A percentile compares a stretch with the other conserved stretches of the same genome.
Conservation (phyloP, 805 yeast genomes). For the Yamadazyma ubonensis region DNA sequence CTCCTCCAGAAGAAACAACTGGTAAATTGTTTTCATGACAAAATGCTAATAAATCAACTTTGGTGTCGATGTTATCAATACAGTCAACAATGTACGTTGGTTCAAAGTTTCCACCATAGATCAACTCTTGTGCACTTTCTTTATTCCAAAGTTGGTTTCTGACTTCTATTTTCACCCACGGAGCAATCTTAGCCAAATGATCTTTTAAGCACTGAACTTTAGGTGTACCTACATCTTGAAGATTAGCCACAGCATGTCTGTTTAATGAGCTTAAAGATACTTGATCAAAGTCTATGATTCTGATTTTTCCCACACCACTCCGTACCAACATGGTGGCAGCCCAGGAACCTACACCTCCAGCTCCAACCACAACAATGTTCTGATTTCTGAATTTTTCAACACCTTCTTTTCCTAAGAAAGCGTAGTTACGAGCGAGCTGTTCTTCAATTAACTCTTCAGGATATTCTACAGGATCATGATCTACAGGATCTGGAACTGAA, state of each 20-base stretch:
- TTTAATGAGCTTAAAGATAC: slow-evolving; percentile 89
- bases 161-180: slow-evolving; percentile 89
- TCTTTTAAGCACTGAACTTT: slow-evolving; percentile 77
- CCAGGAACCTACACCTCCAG: slow-evolving; percentile 99
- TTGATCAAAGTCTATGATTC: slow-evolving; percentile 93
- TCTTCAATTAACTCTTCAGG: slow-evolving; percentile 77
- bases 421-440: slow-evolving; percentile 91
- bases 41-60: slow-evolving; percentile 80
- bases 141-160: slow-evolving; percentile 74
- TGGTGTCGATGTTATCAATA: slow-evolving; percentile 96
- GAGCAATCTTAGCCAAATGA: slow-evolving; percentile 75
- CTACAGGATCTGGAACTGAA: no score
- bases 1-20: slow-evolving; percentile 94
- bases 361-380: slow-evolving; percentile 79
- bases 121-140: slow-evolving; percentile 60
- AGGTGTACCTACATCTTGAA: slow-evolving; percentile 87
- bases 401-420: slow-evolving; percentile 86
- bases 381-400: slow-evolving; percentile 69
- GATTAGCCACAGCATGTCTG: slow-evolving; percentile 92
- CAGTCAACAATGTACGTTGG: slow-evolving; percentile 90
- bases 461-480: slow-evolving; percentile 17
- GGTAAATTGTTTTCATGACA: slow-evolving; percentile 59
- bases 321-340: slow-evolving; percentile 87
- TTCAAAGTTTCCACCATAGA: slow-evolving; percentile 44
- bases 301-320: slow-evolving; percentile 78